Evolutionary conservation across 2,329 filamentous ascomycete species (phyloP).

Genomic region (Endoconidiophora laricicola): DNA sequence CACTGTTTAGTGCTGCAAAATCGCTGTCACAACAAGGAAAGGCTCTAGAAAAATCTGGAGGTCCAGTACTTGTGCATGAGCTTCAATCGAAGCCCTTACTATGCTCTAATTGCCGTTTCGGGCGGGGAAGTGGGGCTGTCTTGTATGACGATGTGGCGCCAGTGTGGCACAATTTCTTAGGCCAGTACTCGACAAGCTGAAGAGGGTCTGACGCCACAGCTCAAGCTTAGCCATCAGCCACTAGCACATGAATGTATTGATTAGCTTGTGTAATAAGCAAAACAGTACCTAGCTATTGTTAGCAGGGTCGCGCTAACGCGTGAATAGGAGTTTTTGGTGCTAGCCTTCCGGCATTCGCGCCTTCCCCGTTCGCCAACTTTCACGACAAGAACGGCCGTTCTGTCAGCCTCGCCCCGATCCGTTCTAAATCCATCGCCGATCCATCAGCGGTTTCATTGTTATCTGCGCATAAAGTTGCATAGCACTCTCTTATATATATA

Average conservation of each 20-base stretch:
- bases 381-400: slow-evolving; percentile 1
- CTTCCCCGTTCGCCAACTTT: background rate
- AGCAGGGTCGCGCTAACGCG: slow-evolving; percentile 11
- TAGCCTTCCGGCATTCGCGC: background rate
- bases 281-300: slow-evolving; percentile 2
- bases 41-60: slow-evolving; percentile 14
- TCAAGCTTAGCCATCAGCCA: background rate
- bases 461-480: too few species aligned
- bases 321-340: slow-evolving; percentile 3
- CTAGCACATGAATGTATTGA: slow-evolving; percentile 5
- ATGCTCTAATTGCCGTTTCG: slow-evolving; percentile 9
- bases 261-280: background rate
- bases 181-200: too few species aligned
- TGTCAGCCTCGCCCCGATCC: slow-evolving; percentile 9
- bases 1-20: slow-evolving; percentile 10
- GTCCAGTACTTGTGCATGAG: slow-evolving; percentile 9
- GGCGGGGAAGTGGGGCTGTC: slow-evolving; percentile 12
- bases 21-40: slow-evolving; percentile 12
- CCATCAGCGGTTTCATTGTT: slow-evolving; percentile 22
- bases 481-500: too few species aligned
- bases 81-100: slow-evolving; percentile 7
- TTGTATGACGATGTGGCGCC: slow-evolving; percentile 11
- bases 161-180: slow-evolving; percentile 2
- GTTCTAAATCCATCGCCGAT: slow-evolving; percentile 26
- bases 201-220: background rate